Evolutionary conservation across 2,329 filamentous ascomycete species (phyloP).

Genomic region (Coleophoma crateriformis): DNA sequence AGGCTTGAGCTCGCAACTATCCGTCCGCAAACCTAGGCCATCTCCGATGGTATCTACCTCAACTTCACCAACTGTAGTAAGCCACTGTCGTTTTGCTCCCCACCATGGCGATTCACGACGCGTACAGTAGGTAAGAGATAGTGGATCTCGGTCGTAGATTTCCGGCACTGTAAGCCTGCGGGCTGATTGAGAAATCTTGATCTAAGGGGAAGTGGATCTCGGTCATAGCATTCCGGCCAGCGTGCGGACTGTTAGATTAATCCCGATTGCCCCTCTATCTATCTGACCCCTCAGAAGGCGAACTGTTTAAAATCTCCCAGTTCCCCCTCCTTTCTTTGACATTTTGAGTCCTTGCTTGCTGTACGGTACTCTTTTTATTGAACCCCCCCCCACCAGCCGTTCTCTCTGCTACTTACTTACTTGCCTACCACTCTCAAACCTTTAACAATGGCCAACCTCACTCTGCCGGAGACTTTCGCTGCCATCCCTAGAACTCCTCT

Average conservation of each 20-base stretch:
- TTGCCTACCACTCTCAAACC: neutral
- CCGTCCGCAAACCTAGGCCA: too few relatives aligned
- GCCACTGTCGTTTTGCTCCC: too few relatives aligned
- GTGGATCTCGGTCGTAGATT: too few relatives aligned
- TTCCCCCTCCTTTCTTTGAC: neutral
- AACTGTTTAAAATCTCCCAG: neutral
- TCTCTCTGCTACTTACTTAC: neutral
- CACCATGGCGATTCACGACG: neutral
- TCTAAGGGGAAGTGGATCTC: neutral
- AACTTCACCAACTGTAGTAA: too few relatives aligned
- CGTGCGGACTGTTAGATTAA: slow-evolving; percentile 27
- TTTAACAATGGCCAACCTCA: slow-evolving; percentile 25
- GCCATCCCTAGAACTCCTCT: slow-evolving; percentile 56
- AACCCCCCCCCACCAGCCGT: neutral
- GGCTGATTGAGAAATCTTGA: too few relatives aligned
- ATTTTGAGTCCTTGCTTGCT: neutral
- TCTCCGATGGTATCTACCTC: too few relatives aligned
- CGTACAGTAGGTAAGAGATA: neutral
- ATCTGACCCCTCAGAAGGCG: neutral
- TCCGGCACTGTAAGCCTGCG: too few relatives aligned
- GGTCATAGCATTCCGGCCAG: too few relatives aligned
- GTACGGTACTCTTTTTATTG: neutral
- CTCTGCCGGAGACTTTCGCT: slow-evolving; percentile 56
- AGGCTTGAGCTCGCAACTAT: too few relatives aligned
- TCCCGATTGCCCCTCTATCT: slow-evolving; percentile 26